Evolutionary conservation across 2,329 filamentous ascomycete species (phyloP).

Genomic region (Sporothrix globosa): DNA sequence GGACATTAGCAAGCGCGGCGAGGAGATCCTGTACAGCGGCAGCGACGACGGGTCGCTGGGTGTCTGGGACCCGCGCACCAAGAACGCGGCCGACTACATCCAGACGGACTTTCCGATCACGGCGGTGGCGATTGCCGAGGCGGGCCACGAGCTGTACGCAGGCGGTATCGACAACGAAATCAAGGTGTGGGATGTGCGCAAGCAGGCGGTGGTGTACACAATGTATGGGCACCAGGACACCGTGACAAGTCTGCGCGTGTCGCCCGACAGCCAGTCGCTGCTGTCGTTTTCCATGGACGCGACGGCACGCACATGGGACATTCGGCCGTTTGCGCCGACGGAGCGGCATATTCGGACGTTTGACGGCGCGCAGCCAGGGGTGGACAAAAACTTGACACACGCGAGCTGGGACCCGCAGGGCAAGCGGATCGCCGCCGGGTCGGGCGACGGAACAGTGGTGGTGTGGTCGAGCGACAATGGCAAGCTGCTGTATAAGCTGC

Average conservation of each 20-base stretch:
- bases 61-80: slow-evolving; percentile 93
- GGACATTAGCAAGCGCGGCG: slow-evolving; percentile 84
- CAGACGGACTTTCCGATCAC: slow-evolving; percentile 92
- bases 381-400: slow-evolving; percentile 89
- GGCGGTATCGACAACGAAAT: slow-evolving; percentile 97
- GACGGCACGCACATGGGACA: slow-evolving; percentile 93
- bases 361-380: slow-evolving; percentile 82
- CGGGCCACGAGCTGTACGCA: slow-evolving; percentile 92
- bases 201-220: slow-evolving; percentile 84
- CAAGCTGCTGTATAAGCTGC: slow-evolving; percentile 91
- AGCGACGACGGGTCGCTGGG: slow-evolving; percentile 94
- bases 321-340: slow-evolving; percentile 88
- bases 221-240: slow-evolving; percentile 91
- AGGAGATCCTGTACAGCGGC: slow-evolving; percentile 86
- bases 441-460: slow-evolving; percentile 86
- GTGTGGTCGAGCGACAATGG: slow-evolving; percentile 89
- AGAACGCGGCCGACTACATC: slow-evolving; percentile 84
- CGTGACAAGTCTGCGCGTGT: slow-evolving; percentile 86
- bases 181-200: slow-evolving; percentile 94
- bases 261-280: slow-evolving; percentile 86
- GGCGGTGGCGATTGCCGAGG: slow-evolving; percentile 85
- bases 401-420: slow-evolving; percentile 89
- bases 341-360: slow-evolving; percentile 85
- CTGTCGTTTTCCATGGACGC: slow-evolving; percentile 93
- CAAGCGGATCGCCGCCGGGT: slow-evolving; percentile 84